Conservation (phyloP, 2,329 filamentous ascomycete genomes). For the Diplocarpon mali region DNA sequence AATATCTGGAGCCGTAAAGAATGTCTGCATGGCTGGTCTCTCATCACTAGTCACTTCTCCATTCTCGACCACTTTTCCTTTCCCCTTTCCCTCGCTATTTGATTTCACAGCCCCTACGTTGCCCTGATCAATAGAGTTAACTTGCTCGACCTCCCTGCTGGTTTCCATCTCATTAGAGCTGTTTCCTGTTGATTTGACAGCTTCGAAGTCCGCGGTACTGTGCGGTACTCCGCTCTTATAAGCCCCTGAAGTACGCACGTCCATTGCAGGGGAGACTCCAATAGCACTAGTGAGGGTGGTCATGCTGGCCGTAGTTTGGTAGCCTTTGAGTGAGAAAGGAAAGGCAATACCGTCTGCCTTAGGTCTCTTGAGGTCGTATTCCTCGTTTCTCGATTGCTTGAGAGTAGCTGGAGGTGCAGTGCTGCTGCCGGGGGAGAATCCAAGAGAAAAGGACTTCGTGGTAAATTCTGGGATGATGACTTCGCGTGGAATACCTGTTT, state of each 20-base stretch:
- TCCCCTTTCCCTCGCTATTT: neutral
- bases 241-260: conserved; percentile 13
- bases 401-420: conserved; percentile 11
- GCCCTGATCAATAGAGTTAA: neutral
- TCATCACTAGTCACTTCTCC: conserved; percentile 8
- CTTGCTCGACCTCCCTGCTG: neutral
- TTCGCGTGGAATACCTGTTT: conserved; percentile 13
- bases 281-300: conserved; percentile 43
- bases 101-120: neutral
- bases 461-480: conserved; percentile 15
- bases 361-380: conserved; percentile 48
- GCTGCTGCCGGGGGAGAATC: neutral
- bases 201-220: conserved; percentile 7
- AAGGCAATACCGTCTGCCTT: conserved; percentile 59
- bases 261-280: conserved; percentile 16
- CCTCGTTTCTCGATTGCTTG: conserved; percentile 13
- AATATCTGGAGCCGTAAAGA: too few relatives aligned
- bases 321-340: conserved; percentile 57
- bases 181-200: conserved; percentile 1
- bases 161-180: conserved; percentile 3
- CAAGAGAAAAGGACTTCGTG: neutral
- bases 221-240: conserved; percentile 14
- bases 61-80: conserved; percentile 12
- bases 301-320: conserved; percentile 54
- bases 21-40: too few relatives aligned